phyloP scores from a whole-genome alignment of 2,329 filamentous ascomycete species.

The Scedosporium minutisporum region DNA sequence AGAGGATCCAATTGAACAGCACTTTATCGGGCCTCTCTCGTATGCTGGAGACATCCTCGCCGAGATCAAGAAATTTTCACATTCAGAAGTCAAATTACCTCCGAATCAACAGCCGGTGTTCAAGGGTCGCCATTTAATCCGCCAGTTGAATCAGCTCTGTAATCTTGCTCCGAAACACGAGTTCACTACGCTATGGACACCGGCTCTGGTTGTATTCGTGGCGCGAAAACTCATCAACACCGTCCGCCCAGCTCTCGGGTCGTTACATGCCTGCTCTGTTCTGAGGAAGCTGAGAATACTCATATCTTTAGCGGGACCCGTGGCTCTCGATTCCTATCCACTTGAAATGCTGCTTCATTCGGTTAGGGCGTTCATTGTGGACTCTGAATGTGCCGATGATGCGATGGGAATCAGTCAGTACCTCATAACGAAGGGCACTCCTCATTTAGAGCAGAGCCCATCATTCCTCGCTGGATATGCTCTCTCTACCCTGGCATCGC shows the following conservation, averaged over 20 bases:
- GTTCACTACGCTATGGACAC: conserved; percentile 59
- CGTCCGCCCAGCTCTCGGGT: conserved; percentile 73
- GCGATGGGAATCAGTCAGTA: conserved; percentile 80
- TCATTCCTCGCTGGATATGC: conserved; percentile 75
- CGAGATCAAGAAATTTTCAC: conserved; percentile 59
- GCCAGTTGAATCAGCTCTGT: conserved; percentile 71
- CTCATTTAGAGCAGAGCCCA: conserved; percentile 54
- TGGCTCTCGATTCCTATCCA: conserved; percentile 69
- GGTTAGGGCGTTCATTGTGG: conserved; percentile 66
- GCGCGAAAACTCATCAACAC: conserved; percentile 70
- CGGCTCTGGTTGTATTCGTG: conserved; percentile 63
- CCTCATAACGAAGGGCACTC: conserved; percentile 58
- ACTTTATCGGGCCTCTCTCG: conserved; percentile 49
- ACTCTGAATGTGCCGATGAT: conserved; percentile 84
- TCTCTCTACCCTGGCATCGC: conserved; percentile 67
- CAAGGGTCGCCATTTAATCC: conserved; percentile 63
- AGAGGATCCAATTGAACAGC: conserved; percentile 62
- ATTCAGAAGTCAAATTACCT: conserved; percentile 57
- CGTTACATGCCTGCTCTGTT: conserved; percentile 77
- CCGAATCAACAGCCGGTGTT: conserved; percentile 82
- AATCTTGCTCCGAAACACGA: conserved; percentile 55
- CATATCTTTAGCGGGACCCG: conserved; percentile 64
- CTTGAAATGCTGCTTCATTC: conserved; percentile 84
- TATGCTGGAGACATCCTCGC: conserved; percentile 55
- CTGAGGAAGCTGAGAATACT: conserved; percentile 78